These are phyloP conservation scores for Pontederia paniculata DNA, from an alignment of 176 grass and related monocot genomes.

Conservation along the genomic window DNA sequence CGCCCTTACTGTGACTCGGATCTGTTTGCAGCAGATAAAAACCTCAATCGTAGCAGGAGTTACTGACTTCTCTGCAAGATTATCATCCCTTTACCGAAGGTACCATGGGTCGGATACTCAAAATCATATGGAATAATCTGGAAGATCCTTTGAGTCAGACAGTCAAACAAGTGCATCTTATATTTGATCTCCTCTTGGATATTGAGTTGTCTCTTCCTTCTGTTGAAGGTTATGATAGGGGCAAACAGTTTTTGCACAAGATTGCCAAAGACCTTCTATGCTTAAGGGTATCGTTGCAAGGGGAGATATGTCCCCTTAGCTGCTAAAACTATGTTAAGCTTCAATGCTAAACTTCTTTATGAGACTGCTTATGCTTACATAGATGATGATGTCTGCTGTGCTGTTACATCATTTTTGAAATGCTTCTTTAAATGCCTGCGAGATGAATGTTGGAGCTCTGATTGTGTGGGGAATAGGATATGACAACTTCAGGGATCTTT, in stretches of 20 bases:
- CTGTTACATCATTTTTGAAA: slow-evolving; percentile 82
- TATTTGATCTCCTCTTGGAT: slow-evolving; percentile 96
- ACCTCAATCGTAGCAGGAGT: slow-evolving; percentile 51
- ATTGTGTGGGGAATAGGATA: slow-evolving; percentile 77
- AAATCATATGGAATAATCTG: slow-evolving; percentile 94
- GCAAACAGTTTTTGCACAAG: slow-evolving; percentile 40
- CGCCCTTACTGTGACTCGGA: slow-evolving; percentile 90
- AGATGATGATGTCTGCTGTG: slow-evolving; percentile 93
- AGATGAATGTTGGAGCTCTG: slow-evolving; percentile 78
- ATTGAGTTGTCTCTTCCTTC: slow-evolving; percentile 55
- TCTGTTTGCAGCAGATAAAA: slow-evolving; percentile 97
- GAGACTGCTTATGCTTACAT: slow-evolving; percentile 80
- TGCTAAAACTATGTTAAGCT: slow-evolving; percentile 69
- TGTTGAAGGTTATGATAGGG: slow-evolving; percentile 25
- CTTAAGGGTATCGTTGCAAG: slow-evolving; percentile 65
- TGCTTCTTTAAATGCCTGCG: slow-evolving; percentile 69
- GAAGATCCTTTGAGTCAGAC: slow-evolving; percentile 96
- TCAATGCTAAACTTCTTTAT: slow-evolving; percentile 57
- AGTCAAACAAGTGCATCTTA: slow-evolving; percentile 93
- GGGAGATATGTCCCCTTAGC: slow-evolving; percentile 90
- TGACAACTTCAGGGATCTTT: slow-evolving; percentile 52
- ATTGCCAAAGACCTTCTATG: slow-evolving; percentile 65
- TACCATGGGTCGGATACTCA: slow-evolving; percentile 41
- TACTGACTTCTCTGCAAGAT: slow-evolving; percentile 53
- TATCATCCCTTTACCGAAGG: slow-evolving; percentile 51